These are phyloP conservation scores for Alternaria gansuensis DNA, from an alignment of 2,329 filamentous ascomycete species.

Conservation along the genomic window DNA sequence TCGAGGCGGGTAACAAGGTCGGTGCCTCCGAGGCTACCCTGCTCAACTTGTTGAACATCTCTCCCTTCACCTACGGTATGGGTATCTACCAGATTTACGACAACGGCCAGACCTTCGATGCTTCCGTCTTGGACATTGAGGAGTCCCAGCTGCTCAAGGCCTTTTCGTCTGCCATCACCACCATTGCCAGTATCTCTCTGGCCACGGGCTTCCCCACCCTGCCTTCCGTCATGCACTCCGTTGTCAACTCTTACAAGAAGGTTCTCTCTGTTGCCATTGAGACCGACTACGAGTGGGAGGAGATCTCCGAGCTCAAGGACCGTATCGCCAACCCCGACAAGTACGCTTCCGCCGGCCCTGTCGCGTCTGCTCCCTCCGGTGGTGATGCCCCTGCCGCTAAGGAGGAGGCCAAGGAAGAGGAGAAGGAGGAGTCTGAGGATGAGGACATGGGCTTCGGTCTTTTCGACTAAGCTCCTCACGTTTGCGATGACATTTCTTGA, in stretches of 20 bases:
- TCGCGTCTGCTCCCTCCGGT: slow-evolving; percentile 62
- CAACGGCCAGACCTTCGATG: slow-evolving; percentile 89
- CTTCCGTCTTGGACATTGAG: slow-evolving; percentile 88
- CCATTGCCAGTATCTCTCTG: slow-evolving; percentile 90
- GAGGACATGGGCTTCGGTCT: slow-evolving; percentile 65
- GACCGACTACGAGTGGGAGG: slow-evolving; percentile 93
- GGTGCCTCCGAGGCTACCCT: slow-evolving; percentile 98
- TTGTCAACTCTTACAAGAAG: slow-evolving; percentile 99
- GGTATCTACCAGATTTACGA: slow-evolving; percentile 96
- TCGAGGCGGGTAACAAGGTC: slow-evolving; percentile 92
- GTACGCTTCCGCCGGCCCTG: slow-evolving; percentile 85
- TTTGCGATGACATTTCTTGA: slow-evolving; percentile 32
- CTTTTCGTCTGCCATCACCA: slow-evolving; percentile 81
- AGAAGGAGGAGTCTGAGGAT: slow-evolving; percentile 67
- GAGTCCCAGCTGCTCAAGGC: slow-evolving; percentile 91
- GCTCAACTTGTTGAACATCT: slow-evolving; percentile 99
- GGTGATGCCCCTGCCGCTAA: slow-evolving; percentile 58
- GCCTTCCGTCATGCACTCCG: slow-evolving; percentile 93
- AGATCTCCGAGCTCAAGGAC: slow-evolving; percentile 98
- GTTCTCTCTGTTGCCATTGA: slow-evolving; percentile 85
- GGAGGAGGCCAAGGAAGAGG: slow-evolving; percentile 63
- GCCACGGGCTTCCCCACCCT: slow-evolving; percentile 95
- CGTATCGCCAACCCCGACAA: slow-evolving; percentile 98
- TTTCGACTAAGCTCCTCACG: slow-evolving; percentile 58
- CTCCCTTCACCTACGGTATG: slow-evolving; percentile 83